Evolutionary conservation across 306 rosid species (phyloP).

Genomic region (Mimosa bimucronata): DNA sequence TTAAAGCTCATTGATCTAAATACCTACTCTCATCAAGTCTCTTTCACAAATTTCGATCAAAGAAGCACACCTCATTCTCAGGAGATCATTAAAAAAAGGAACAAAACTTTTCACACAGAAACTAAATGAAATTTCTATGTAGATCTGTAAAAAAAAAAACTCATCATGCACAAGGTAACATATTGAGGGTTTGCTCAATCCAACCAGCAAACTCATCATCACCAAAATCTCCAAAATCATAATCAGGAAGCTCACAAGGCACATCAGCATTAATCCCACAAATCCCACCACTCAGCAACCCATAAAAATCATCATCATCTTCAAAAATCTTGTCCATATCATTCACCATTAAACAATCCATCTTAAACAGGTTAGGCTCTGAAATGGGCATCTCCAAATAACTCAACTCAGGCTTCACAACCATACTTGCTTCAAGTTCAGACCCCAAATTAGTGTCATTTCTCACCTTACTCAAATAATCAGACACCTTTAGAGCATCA

Average conservation of each 20-base stretch:
- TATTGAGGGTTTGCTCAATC: slow-evolving; percentile 65
- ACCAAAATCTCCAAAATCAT: slow-evolving; percentile 69
- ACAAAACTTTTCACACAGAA: slow-evolving; percentile 5
- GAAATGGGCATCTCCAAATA: background rate
- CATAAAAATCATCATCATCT: slow-evolving; percentile 39
- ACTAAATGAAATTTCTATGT: slow-evolving; percentile 24
- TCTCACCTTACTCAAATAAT: background rate
- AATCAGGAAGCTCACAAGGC: slow-evolving; percentile 71
- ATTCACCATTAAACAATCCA: slow-evolving; percentile 43
- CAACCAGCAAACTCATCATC: slow-evolving; percentile 63
- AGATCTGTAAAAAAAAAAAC: slow-evolving; percentile 63
- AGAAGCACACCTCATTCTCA: too few species aligned
- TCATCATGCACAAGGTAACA: slow-evolving; percentile 55
- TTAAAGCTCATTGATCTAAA: slow-evolving; percentile 5
- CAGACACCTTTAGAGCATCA: background rate
- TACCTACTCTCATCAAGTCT: background rate
- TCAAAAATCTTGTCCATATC: slow-evolving; percentile 46
- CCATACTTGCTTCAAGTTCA: background rate
- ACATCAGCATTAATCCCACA: slow-evolving; percentile 53
- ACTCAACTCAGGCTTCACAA: background rate
- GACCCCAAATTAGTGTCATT: background rate
- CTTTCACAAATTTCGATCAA: too few species aligned
- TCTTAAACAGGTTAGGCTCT: slow-evolving; percentile 38
- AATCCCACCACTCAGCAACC: slow-evolving; percentile 48
- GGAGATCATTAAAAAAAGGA: background rate